Base-by-base conservation (phyloP, 208 protist species). In the Endotrypanum monterogeii region DNA sequence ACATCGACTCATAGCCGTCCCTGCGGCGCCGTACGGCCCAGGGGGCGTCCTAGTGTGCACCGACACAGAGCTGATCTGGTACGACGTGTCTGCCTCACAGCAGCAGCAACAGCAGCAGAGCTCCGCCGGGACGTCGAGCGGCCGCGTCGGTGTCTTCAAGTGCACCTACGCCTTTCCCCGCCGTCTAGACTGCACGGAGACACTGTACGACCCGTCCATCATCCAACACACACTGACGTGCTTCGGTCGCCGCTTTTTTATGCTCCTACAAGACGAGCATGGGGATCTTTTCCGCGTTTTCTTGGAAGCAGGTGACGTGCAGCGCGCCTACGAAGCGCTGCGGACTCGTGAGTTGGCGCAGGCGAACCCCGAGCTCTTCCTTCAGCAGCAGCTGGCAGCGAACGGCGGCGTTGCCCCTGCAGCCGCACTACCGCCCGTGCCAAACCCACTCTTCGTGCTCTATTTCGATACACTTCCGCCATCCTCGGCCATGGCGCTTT, bases 391-490 rank as follows among this genome's bases (percentile, higher is more conserved):
- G 41, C 35, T 46, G 12, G 48, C n/a, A 23, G 44, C 76, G 0
- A 75, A 71, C 50, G 56, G 74, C 48, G 57, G 81, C 50, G 55
- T 25, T 32, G 25, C 16, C 54, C 16, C 51, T n/a, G 18, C 67
- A 12, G 28, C 46, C 9, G 39, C 68, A 12, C 58, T 79, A 41
- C 58, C 78, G 16, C 69, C 83, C 4, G 83, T 90, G 52, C 78
- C 83, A n/a, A 94, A 88, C 61, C 79, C 82, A 16, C 79, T 99
- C 0, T 75, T 83, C 11, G 83, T 99, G 41, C 81, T 89, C 39
- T 99, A 99, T 87, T 99, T 99, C 79, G 99, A 99, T 71, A 99
- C 98, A 1, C 83, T 99, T 9, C 93, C 98, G 16, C 76, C 94
- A 1, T 85, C 97, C 5, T 93, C 76, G 23, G 73, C 84, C 12